Percentiles rank a stretch among this genome's conserved stretches.
Conservation (phyloP, 371 early-diverging fungal species). For the Haplosporangium sp. region DNA sequence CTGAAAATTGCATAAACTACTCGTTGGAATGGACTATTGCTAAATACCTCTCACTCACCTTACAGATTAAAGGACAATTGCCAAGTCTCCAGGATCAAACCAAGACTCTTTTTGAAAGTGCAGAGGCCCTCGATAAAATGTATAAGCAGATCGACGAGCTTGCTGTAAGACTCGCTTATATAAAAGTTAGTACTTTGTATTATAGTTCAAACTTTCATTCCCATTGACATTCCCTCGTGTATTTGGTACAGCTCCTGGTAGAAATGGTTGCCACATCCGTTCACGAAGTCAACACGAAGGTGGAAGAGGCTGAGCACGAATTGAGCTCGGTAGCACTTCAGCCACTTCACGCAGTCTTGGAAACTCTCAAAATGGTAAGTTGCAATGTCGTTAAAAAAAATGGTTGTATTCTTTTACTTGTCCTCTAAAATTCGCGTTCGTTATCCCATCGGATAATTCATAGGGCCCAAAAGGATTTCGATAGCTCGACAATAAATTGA, state of each 20-base stretch:
- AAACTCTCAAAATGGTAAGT: slow-evolving; percentile 48
- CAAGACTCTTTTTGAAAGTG: slow-evolving; percentile 22
- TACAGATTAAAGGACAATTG: slow-evolving; percentile 33
- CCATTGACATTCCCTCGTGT: neutral
- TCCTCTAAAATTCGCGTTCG: too few species aligned
- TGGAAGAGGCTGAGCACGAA: slow-evolving; percentile 48
- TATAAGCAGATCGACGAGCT: slow-evolving; percentile 38
- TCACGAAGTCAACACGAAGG: slow-evolving; percentile 11
- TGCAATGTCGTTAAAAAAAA: neutral
- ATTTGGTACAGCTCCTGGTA: slow-evolving; percentile 24
- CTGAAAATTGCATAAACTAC: neutral
- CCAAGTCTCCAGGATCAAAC: slow-evolving; percentile 35
- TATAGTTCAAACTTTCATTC: neutral
- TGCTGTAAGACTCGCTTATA: slow-evolving; percentile 19
- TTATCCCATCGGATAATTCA: neutral
- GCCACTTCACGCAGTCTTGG: slow-evolving; percentile 50
- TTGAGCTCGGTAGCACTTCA: slow-evolving; percentile 29
- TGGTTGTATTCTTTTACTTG: too few species aligned
- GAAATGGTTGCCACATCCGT: slow-evolving; percentile 39
- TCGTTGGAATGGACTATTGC: neutral
- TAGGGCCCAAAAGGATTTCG: slow-evolving; percentile 1
- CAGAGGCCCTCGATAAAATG: slow-evolving; percentile 40
- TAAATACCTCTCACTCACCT: neutral
- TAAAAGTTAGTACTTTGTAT: too few species aligned
- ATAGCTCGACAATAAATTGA: neutral